phyloP scores from a whole-genome alignment of 2,329 filamentous ascomycete genomes.

The Aspergillus neoniger region DNA sequence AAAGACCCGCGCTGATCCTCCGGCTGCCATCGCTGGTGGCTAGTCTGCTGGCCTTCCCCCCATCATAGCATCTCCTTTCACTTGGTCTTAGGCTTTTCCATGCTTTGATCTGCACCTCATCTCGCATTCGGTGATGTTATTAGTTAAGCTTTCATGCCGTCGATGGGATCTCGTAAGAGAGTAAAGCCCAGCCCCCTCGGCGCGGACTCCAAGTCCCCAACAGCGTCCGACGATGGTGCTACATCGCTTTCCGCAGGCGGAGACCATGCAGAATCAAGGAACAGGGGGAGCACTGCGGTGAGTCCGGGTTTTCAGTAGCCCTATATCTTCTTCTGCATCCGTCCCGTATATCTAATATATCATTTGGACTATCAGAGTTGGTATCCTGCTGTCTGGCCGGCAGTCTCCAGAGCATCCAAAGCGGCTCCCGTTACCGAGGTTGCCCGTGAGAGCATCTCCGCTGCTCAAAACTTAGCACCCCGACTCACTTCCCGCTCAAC shows the following conservation, averaged over 20 bases:
- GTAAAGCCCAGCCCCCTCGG: conserved; percentile 43
- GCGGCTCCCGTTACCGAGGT: conserved; percentile 52
- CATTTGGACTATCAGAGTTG: conserved; percentile 35
- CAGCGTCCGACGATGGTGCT: conserved; percentile 26
- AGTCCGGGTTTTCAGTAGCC: conserved; percentile 20
- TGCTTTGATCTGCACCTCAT: not conserved
- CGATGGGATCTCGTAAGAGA: conserved; percentile 47
- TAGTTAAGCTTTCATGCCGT: conserved; percentile 37
- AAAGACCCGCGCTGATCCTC: not conserved
- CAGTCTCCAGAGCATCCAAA: conserved; percentile 42
- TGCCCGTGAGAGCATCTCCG: conserved; percentile 52
- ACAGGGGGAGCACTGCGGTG: conserved; percentile 32
- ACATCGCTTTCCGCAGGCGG: conserved; percentile 17
- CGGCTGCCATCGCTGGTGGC: not conserved
- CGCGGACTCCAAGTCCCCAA: conserved; percentile 28
- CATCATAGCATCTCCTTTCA: not conserved
- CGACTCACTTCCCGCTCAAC: conserved; percentile 37
- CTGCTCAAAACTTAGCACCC: conserved; percentile 41
- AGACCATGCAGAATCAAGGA: conserved; percentile 30
- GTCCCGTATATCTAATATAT: conserved; percentile 15
- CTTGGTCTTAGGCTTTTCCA: not conserved
- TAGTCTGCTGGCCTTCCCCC: not conserved
- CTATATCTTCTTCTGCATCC: not conserved
- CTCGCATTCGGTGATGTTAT: conserved; percentile 36
- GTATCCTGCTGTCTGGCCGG: conserved; percentile 51